Conservation (phyloP, 2,329 filamentous ascomycete species). For the Phaeosphaeriaceae sp. region DNA sequence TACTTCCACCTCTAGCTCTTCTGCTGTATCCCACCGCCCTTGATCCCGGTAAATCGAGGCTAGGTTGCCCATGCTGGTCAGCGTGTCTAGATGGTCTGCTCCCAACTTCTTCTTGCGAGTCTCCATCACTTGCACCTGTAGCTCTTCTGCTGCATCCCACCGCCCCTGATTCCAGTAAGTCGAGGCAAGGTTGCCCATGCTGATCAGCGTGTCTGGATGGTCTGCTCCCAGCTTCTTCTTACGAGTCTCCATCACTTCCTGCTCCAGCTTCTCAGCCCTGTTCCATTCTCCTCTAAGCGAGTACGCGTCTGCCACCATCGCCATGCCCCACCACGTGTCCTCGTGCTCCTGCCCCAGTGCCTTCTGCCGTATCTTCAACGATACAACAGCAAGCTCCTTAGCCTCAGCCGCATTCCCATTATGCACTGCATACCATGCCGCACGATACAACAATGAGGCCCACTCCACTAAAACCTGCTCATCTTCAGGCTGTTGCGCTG, state of each 20-base stretch:
- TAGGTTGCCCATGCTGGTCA: conserved; percentile 7
- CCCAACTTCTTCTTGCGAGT: background rate
- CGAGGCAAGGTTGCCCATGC: background rate
- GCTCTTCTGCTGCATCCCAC: conserved; percentile 5
- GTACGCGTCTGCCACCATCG: conserved; percentile 3
- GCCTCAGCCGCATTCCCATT: no score
- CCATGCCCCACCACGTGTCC: conserved; percentile 1
- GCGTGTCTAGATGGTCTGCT: conserved; percentile 3
- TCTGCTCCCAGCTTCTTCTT: conserved; percentile 1
- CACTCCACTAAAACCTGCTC: no score
- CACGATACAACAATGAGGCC: no score
- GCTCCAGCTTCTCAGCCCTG: conserved; percentile 15
- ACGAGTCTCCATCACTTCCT: no score
- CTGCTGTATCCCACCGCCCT: background rate
- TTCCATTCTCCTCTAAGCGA: no score
- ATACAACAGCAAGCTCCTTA: no score
- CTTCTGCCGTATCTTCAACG: conserved; percentile 2
- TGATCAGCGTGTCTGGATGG: background rate
- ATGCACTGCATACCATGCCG: no score
- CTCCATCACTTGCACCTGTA: background rate
- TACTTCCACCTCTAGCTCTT: background rate
- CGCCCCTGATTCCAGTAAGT: conserved; percentile 1
- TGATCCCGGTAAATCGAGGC: background rate
- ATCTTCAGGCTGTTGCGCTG: background rate
- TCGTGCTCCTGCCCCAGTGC: background rate